Conservation (phyloP, 768 basidiomycete species). For the Tylopilus plumbeoviolaceoides region DNA sequence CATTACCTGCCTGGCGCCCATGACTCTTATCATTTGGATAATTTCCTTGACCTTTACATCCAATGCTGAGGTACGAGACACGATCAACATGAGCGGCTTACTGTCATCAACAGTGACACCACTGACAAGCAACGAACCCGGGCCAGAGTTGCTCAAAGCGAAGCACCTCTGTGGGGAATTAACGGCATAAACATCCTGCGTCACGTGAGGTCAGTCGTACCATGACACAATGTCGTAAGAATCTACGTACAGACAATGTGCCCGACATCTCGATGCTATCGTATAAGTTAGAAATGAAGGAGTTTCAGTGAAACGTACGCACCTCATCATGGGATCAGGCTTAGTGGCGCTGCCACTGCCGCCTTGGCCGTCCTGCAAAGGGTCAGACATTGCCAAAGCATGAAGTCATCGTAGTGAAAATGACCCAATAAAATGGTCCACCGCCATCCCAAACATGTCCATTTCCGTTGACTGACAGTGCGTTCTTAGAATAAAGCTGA, state of each 20-base stretch:
- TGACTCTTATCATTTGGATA: constrained; percentile 47
- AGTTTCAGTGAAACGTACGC: background rate
- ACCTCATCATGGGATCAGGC: constrained; percentile 41
- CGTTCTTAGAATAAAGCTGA: background rate
- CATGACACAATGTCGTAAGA: background rate
- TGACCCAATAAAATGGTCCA: constrained; percentile 43
- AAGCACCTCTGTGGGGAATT: constrained; percentile 39
- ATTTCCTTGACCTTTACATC: constrained; percentile 45
- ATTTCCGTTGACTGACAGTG: constrained; percentile 36
- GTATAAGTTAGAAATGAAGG: background rate
- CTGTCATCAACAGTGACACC: constrained; percentile 53
- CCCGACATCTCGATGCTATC: constrained; percentile 40
- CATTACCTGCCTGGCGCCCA: constrained; percentile 43
- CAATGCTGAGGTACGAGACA: background rate
- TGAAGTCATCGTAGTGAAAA: background rate
- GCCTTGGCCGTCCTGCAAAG: constrained; percentile 27
- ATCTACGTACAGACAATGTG: constrained; percentile 29
- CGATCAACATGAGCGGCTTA: constrained; percentile 25
- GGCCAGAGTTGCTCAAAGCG: constrained; percentile 26
- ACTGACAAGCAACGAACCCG: constrained; percentile 36
- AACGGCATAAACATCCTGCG: constrained; percentile 33
- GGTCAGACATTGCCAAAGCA: background rate
- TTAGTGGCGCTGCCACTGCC: constrained; percentile 11
- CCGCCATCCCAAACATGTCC: constrained; percentile 39
- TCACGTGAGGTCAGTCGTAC: background rate